Evolutionary conservation across 306 rosid species (phyloP).

Genomic region (Prunus davidiana): DNA sequence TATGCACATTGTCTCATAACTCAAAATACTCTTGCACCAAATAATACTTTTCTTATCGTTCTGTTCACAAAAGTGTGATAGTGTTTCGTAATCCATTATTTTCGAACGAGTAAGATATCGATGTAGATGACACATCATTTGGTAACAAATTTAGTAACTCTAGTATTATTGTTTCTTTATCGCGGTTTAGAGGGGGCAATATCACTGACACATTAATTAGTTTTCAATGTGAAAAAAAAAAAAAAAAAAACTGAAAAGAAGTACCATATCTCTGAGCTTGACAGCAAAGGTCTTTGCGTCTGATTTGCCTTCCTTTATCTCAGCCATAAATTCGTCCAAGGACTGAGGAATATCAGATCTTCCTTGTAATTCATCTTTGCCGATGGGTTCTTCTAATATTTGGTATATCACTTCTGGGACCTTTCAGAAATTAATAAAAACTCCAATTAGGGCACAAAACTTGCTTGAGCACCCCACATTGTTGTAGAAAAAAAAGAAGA

Average conservation of each 20-base stretch:
- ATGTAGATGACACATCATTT: not conserved
- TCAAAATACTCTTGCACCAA: not conserved
- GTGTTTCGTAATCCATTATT: too few species aligned
- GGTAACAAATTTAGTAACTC: not conserved
- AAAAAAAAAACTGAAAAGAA: not conserved
- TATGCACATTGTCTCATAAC: not conserved
- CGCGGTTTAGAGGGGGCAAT: not conserved
- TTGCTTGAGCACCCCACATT: conserved; percentile 8
- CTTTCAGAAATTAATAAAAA: conserved; percentile 41
- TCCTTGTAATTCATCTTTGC: conserved; percentile 64
- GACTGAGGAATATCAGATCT: conserved; percentile 82
- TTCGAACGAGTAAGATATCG: too few species aligned
- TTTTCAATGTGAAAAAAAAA: not conserved
- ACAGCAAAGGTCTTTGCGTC: conserved; percentile 81
- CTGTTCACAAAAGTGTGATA: too few species aligned
- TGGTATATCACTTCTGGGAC: conserved; percentile 90
- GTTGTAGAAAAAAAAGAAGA: not conserved
- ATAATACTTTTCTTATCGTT: too few species aligned
- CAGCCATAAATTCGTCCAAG: conserved; percentile 82
- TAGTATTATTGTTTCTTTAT: not conserved
- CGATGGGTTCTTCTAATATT: conserved; percentile 68
- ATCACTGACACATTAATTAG: not conserved
- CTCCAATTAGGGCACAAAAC: conserved; percentile 22
- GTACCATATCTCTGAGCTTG: conserved; percentile 90
- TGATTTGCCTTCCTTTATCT: conserved; percentile 50